Base-by-base conservation (phyloP, 23 red algal genomes). In the Gracilaria domingensis region DNA sequence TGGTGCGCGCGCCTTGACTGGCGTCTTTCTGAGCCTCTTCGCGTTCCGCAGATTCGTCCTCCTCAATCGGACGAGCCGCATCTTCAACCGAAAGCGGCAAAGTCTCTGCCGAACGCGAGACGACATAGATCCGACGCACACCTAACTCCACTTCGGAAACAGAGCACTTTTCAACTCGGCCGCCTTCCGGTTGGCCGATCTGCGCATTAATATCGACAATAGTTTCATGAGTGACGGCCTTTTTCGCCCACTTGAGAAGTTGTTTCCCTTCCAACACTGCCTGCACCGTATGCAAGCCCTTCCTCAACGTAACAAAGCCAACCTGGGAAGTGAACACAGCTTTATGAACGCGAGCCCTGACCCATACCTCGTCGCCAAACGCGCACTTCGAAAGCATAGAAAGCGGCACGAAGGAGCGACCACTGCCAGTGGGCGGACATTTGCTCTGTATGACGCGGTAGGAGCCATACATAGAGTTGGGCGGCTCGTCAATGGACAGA, bases 31-130 rank as follows among this genome's bases (percentile, higher is more conserved):
- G 33, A 21, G 38, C n/a, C 4, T 45, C 0, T 8, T 23, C 34
- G 11, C 8, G 40, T 30, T 77, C 18, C 33, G 33, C 54, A 29
- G 60, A 11, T 13, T 47, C 61, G 7, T 91, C 87, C 2, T 84
- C 81, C 38, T 85, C 86, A 12, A 92, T 45, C 26, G 87, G 87
- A 17, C 97, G 81, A 12, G 90, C 93, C 47, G 97, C 97, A 80
- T 98, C 97, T 47, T 95, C 97, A 0, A 96, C 69, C 54, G 85
- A 76, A 81, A 98, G 85, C 38, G 97, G 97, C 18, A 98, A 85
- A 26, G 65, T 79, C 12, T 64, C 59, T 23, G 80, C 91, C n/a
- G 93, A 88, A 40, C 75, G 60, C 34, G 85, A 95, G 9, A 98
- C 97, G 24, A 98, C 59, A 51, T 98, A 98, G 24, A 98, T 59